phyloP scores from a whole-genome alignment of 83 land plant genomes.

The Isoetes engelmannii region DNA sequence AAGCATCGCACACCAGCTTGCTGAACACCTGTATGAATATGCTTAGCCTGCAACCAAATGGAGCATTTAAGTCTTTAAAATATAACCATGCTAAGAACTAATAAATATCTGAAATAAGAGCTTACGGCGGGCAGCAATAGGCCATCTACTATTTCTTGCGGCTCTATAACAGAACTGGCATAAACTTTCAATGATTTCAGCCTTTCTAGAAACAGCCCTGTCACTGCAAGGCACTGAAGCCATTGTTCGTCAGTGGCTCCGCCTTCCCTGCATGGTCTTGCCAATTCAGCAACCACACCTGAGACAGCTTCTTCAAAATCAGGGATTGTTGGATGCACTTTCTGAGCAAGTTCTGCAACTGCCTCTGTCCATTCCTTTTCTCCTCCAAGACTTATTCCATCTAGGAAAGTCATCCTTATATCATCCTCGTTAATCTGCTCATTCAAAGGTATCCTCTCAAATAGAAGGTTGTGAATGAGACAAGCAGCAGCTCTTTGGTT shows the following conservation, averaged over 20 bases:
- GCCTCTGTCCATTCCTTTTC: slow-evolving; percentile 77
- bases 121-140: slow-evolving; percentile 80
- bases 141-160: slow-evolving; percentile 63
- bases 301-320: slow-evolving; percentile 70
- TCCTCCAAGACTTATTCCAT: slow-evolving; percentile 77
- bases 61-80: neutral
- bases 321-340: slow-evolving; percentile 66
- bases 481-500: slow-evolving; percentile 62
- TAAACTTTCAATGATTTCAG: slow-evolving; percentile 36
- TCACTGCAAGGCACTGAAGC: slow-evolving; percentile 87
- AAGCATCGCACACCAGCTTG: slow-evolving; percentile 66
- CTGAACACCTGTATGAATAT: slow-evolving; percentile 68
- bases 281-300: slow-evolving; percentile 53
- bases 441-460: slow-evolving; percentile 17
- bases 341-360: slow-evolving; percentile 60
- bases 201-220: slow-evolving; percentile 66
- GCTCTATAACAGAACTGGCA: slow-evolving; percentile 46
- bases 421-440: slow-evolving; percentile 49
- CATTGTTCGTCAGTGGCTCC: slow-evolving; percentile 72
- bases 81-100: neutral
- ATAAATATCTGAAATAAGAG: neutral
- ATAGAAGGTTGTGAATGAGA: slow-evolving; percentile 53
- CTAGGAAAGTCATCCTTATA: slow-evolving; percentile 36
- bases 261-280: slow-evolving; percentile 82
- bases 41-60: slow-evolving; percentile 56